Conservation (phyloP, 495 filamentous ascomycete genomes). For the Aspergillus heteromorphus region DNA sequence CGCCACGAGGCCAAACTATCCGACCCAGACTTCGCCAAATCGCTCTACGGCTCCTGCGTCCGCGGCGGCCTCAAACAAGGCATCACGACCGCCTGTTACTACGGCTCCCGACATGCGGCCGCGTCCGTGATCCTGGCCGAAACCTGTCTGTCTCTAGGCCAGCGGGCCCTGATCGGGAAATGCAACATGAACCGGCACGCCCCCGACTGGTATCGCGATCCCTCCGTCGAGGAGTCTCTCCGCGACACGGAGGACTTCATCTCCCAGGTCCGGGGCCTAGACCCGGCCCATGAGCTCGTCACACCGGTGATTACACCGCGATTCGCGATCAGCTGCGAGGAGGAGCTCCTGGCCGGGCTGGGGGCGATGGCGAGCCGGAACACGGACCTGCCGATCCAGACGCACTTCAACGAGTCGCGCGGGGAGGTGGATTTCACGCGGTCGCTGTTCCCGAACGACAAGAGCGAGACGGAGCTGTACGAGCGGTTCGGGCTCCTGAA, state of each 20-base stretch:
- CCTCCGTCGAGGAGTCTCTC: constrained; percentile 42
- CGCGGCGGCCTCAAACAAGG: constrained; percentile 56
- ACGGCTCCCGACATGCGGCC: constrained; percentile 52
- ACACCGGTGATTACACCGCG: constrained; percentile 57
- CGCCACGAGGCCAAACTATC: constrained; percentile 54
- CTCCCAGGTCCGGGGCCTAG: constrained; percentile 28
- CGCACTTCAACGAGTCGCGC: constrained; percentile 58
- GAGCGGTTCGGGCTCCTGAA: constrained; percentile 48
- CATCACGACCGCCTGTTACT: constrained; percentile 62
- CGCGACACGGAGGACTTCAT: constrained; percentile 50
- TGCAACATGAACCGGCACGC: constrained; percentile 61
- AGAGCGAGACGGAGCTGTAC: constrained; percentile 52
- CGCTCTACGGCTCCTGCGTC: constrained; percentile 50
- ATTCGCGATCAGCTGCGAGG: constrained; percentile 57
- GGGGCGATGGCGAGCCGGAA: constrained; percentile 46
- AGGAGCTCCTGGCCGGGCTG: constrained; percentile 46
- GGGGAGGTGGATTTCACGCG: constrained; percentile 50
- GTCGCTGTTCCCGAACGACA: constrained; percentile 47
- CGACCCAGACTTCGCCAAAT: constrained; percentile 47
- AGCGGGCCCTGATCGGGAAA: constrained; percentile 62
- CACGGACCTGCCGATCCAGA: constrained; percentile 54
- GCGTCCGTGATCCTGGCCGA: constrained; percentile 57
- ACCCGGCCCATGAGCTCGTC: constrained; percentile 33
- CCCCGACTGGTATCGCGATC: constrained; percentile 55
- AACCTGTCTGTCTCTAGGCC: constrained; percentile 49